These are phyloP conservation scores for Russula lepida DNA, from an alignment of 768 basidiomycete genomes.

Conservation along the genomic window DNA sequence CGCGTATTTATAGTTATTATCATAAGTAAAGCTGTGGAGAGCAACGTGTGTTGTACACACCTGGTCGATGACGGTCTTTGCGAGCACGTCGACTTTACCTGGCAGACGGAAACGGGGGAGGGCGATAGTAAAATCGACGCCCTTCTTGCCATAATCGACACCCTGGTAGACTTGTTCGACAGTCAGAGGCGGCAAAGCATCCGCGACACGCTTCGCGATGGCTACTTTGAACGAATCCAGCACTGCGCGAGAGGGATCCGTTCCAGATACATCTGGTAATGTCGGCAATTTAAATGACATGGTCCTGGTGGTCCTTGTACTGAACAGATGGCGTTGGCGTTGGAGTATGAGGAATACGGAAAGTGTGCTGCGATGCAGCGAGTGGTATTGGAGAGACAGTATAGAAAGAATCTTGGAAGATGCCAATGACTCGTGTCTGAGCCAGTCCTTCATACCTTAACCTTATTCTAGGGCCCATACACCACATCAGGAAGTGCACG, in stretches of 20 bases:
- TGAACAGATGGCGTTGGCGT: neutral
- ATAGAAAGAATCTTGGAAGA: constrained; percentile 11
- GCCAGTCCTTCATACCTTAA: neutral
- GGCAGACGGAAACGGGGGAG: constrained; percentile 84
- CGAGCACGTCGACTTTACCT: constrained; percentile 74
- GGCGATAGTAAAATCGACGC: constrained; percentile 87
- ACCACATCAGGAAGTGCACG: too few species aligned
- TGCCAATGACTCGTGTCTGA: neutral
- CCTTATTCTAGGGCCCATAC: constrained; percentile 4
- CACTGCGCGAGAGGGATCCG: constrained; percentile 57
- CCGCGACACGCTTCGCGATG: constrained; percentile 63
- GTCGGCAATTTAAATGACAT: constrained; percentile 25
- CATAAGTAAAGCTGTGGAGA: neutral
- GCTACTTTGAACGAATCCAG: constrained; percentile 77
- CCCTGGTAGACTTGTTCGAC: constrained; percentile 75
- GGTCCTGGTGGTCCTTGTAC: neutral
- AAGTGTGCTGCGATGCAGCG: constrained; percentile 16
- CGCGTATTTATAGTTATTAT: neutral
- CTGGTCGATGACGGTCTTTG: constrained; percentile 59
- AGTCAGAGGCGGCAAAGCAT: constrained; percentile 54
- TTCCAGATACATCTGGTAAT: constrained; percentile 36
- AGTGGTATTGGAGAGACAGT: neutral
- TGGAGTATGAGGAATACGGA: neutral
- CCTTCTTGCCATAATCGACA: constrained; percentile 88
- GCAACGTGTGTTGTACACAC: constrained; percentile 32